These are phyloP conservation scores for Mesembryanthemum crystallinum DNA, from an alignment of 148 eudicot species.

Conservation along the genomic window DNA sequence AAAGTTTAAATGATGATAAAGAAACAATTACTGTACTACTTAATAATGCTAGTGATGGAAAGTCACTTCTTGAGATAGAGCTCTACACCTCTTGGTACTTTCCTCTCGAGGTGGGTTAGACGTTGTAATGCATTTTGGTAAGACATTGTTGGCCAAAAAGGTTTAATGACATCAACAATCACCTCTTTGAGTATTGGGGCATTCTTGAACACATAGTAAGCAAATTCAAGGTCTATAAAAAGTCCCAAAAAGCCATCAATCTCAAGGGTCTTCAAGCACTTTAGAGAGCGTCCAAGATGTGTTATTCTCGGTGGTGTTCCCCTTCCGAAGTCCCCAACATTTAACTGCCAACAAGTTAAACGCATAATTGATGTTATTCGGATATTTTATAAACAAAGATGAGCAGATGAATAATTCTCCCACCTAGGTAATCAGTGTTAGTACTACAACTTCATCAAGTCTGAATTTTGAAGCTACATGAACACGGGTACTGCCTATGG, in stretches of 20 bases:
- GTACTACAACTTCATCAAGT: background rate
- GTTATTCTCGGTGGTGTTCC: background rate
- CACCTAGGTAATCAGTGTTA: background rate
- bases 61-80: background rate
- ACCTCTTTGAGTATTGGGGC: constrained; percentile 20
- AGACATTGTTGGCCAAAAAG: background rate
- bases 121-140: background rate
- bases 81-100: background rate
- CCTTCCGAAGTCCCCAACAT: background rate
- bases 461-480: background rate
- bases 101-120: too few relatives aligned
- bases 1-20: too few relatives aligned
- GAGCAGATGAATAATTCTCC: background rate
- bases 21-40: too few relatives aligned
- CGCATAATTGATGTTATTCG: background rate
- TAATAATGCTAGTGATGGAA: too few relatives aligned
- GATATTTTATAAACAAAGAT: too few relatives aligned
- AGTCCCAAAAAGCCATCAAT: background rate
- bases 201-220: constrained; percentile 16
- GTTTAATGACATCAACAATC: background rate
- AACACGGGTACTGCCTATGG: background rate
- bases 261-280: constrained; percentile 15
- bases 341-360: background rate
- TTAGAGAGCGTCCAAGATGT: background rate
- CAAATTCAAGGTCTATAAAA: constrained; percentile 6